A percentile compares a stretch with the other conserved stretches of the same genome.
phyloP scores from a whole-genome alignment of 805 yeast species.

The Naumovozyma dairenensis region DNA sequence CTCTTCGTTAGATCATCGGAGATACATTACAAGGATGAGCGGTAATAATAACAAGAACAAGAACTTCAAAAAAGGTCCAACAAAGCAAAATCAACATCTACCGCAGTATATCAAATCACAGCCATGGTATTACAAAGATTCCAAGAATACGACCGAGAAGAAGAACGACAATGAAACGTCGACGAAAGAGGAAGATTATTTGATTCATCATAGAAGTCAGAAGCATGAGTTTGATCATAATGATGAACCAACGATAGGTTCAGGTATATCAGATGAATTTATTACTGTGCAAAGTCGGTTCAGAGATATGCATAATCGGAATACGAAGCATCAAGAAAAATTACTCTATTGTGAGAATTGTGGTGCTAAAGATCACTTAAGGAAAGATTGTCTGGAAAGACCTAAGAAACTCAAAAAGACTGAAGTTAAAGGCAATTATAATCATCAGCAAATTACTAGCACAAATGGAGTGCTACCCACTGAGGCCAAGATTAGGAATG shows the following conservation, averaged over 20 bases:
- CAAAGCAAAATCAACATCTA: conserved; percentile 19
- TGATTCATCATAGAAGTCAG: conserved; percentile 48
- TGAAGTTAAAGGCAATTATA: conserved; percentile 21
- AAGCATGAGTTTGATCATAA: conserved; percentile 35
- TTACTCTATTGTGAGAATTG: conserved; percentile 63
- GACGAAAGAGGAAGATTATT: conserved; percentile 32
- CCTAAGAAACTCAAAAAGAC: conserved; percentile 33
- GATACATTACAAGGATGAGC: not conserved
- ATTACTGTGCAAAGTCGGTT: conserved; percentile 11
- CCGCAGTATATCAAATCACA: conserved; percentile 26
- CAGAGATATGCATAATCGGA: not conserved
- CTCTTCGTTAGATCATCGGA: too few species aligned
- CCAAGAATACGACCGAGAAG: not conserved
- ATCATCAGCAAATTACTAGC: conserved; percentile 20
- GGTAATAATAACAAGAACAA: conserved; percentile 2
- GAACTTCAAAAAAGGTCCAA: too few species aligned
- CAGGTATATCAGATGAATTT: conserved; percentile 45
- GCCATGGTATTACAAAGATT: conserved; percentile 27
- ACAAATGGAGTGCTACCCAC: too few species aligned
- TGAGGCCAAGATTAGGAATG: conserved; percentile 13
- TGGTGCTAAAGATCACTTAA: conserved; percentile 42
- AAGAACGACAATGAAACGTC: conserved; percentile 11
- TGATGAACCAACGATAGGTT: conserved; percentile 43
- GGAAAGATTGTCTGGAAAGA: conserved; percentile 48
- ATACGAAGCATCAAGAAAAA: conserved; percentile 8